Evolutionary conservation across 352 stramenopile species (phyloP), one percentile per base, ranked within the genome.

Genomic region (Pythium biforme): DNA sequence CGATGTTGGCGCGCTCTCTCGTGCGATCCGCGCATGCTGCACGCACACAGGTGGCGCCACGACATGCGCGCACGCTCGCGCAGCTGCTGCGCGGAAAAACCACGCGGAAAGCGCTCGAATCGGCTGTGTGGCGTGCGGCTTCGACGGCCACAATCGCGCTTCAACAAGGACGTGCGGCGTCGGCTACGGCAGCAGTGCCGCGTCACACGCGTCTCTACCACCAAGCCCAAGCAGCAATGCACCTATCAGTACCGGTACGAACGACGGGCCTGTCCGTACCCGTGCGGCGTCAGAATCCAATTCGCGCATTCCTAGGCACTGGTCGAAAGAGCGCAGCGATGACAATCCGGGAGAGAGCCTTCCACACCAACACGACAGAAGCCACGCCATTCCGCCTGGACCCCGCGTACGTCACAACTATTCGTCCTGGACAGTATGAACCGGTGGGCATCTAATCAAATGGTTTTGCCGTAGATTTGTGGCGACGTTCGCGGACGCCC

Each of bases 401-500:
- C 31, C n/a, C 54, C 9, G 41, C 46, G 62, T 59, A 27, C 50
- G 50, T n/a, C 19, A 49, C 27, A 27, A 27, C 20, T 25, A 25
- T 25, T 27, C n/a, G 19, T 49, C 20, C 29, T 39, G 23, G 10
- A 4, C 26, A 8, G 8, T 14, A 17, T 45, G 14, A 14, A 5
- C 7, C 10, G 15, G 9, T 41, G 4, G 37, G 27, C 1, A 49
- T 20, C 31, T 25, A 6, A 19, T 12, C 43, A n/a, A n/a, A n/a
- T n/a, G n/a, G n/a, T n/a, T n/a, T n/a, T n/a, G n/a, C n/a, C n/a
- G n/a, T n/a, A 77, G 69, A 34, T 91, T 91, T 46, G 74, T 88
- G 19, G 73, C 56, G 6, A 50, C 53, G 22, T 97, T 89, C 54
- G 62, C 75, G 34, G 57, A 75, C 10, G 40, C 64, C 20, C 66